Base-by-base conservation (phyloP, 1,284 basidiomycete species). In the Ceratorhiza oryzae-sativae region DNA sequence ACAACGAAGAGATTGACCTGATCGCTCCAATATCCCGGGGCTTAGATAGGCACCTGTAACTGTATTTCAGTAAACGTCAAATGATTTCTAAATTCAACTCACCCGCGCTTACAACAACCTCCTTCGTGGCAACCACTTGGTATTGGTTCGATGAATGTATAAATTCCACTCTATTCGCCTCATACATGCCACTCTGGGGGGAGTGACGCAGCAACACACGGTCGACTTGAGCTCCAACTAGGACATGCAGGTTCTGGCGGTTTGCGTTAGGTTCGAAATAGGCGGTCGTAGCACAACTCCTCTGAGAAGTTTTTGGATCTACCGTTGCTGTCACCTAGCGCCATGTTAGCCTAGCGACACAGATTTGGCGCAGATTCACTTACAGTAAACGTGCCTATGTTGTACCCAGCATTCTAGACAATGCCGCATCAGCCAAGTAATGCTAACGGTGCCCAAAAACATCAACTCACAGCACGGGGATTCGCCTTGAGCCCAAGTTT, bases 91-190 rank as follows among this genome's bases (percentile, higher is more conserved):
- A 45, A 58, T 20, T 9, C 9, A 23, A 48, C 71, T 6, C 20
- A 72, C 71, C 72, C 25, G 74, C 73, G 49, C 60, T 72, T 10
- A 75, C 23, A 23, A 75, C 58, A 10, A 74, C 71, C 30, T 75
- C 74, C 32, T 41, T 72, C 15, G 10, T 36, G 12, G 71, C 74
- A 12, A n/a, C 9, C 1, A 72, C 42, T 8, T 49, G 32, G 34
- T 63, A 27, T 41, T 27, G 41, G 8, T 30, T 42, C 13, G 58
- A 58, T 9, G 46, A 56, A 39, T 39, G 39, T 15, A 68, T 51
- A 41, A 72, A 75, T 59, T 75, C 61, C 13, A 75, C 73, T 10
- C 56, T 73, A 8, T 9, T 68, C n/a, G 71, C 73, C 8, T 39
- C 45, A 25, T 62, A 27, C n/a, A 20, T 0, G 18, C 13, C 42